These are phyloP conservation scores for Dictyostelium discoideum DNA, from an alignment of 78 protist species.

Conservation along the genomic window DNA sequence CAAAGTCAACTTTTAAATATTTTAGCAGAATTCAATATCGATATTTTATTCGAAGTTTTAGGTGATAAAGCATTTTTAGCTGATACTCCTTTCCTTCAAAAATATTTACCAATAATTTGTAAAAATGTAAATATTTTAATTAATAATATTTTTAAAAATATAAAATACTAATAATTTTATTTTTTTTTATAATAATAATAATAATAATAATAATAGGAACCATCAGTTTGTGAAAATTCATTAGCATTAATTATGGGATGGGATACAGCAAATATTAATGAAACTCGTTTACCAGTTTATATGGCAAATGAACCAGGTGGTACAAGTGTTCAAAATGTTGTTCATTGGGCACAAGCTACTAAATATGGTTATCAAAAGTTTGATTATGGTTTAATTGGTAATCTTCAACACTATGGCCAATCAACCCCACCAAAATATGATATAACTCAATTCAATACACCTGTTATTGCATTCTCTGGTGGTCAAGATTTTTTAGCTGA, in stretches of 20 bases:
- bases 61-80: slow-evolving; percentile 80
- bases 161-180: background rate
- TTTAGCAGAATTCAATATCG: slow-evolving; percentile 60
- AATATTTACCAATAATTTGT: slow-evolving; percentile 57
- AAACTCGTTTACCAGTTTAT: slow-evolving; percentile 60
- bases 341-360: slow-evolving; percentile 81
- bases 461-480: slow-evolving; percentile 39
- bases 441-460: slow-evolving; percentile 22
- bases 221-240: slow-evolving; percentile 40
- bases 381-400: slow-evolving; percentile 53
- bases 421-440: slow-evolving; percentile 58
- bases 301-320: slow-evolving; percentile 85
- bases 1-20: slow-evolving; percentile 24
- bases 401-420: slow-evolving; percentile 49
- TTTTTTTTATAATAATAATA: background rate
- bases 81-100: slow-evolving; percentile 57
- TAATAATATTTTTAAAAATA: background rate
- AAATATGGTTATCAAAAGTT: slow-evolving; percentile 61
- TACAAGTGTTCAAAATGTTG: slow-evolving; percentile 78
- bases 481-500: slow-evolving; percentile 80
- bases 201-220: background rate
- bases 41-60: slow-evolving; percentile 42
- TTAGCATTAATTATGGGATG: slow-evolving; percentile 72
- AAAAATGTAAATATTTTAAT: background rate
- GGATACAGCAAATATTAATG: slow-evolving; percentile 49